Percentiles rank a stretch among this genome's conserved stretches.
phyloP scores from a whole-genome alignment of 2,329 filamentous ascomycete species.

The Curvularia sp. region DNA sequence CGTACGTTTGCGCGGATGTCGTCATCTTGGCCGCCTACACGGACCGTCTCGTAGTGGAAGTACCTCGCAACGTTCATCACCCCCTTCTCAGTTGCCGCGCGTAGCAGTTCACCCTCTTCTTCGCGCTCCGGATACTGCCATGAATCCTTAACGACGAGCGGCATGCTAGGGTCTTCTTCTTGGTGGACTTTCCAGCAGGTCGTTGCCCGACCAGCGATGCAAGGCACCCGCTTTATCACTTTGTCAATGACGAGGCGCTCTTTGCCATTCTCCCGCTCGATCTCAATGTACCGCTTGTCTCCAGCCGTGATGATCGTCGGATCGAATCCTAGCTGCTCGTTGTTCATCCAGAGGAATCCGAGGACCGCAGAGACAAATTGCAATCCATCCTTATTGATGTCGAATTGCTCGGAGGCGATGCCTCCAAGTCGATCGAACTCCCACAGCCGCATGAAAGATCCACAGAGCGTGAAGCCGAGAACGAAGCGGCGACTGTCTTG shows the following conservation, averaged over 20 bases:
- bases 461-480: slow-evolving; percentile 59
- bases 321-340: slow-evolving; percentile 1
- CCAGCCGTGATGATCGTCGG: not conserved
- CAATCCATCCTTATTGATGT: slow-evolving; percentile 56
- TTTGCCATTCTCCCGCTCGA: slow-evolving; percentile 44
- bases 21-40: slow-evolving; percentile 7
- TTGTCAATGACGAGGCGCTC: slow-evolving; percentile 30
- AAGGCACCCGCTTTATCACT: slow-evolving; percentile 24
- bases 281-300: slow-evolving; percentile 48
- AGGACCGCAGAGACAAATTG: slow-evolving; percentile 54
- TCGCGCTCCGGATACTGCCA: too few species aligned
- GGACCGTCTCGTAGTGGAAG: slow-evolving; percentile 55
- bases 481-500: slow-evolving; percentile 47
- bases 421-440: too few species aligned
- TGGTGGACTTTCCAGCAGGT: too few species aligned
- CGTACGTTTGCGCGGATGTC: slow-evolving; percentile 2
- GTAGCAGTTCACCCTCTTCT: slow-evolving; percentile 1
- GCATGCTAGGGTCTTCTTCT: too few species aligned
- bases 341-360: slow-evolving; percentile 54
- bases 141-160: too few species aligned
- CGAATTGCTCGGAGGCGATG: slow-evolving; percentile 55
- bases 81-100: slow-evolving; percentile 46
- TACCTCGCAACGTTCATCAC: slow-evolving; percentile 54
- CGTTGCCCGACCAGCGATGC: slow-evolving; percentile 20
- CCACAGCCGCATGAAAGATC: slow-evolving; percentile 57